A percentile compares a stretch with the other conserved stretches of the same genome.
Conservation (phyloP, 2,329 filamentous ascomycete species). For the Botryotinia convoluta region DNA sequence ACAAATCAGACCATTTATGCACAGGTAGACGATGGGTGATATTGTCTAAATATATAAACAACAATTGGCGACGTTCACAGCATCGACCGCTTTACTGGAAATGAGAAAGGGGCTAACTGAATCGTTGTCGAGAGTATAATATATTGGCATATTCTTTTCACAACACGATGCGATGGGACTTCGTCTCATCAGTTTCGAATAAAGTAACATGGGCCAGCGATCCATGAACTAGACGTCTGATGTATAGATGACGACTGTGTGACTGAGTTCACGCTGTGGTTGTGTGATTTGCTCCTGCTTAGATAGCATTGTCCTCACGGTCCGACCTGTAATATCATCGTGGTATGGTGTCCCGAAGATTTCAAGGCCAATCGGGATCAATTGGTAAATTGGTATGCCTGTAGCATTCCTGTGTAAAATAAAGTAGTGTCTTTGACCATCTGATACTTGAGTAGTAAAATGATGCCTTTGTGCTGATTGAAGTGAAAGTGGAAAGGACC, state of each 20-base stretch:
- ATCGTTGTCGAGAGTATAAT: neutral
- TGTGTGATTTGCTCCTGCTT: neutral
- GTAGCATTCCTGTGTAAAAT: neutral
- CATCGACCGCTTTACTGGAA: neutral
- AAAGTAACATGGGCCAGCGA: neutral
- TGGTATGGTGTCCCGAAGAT: neutral
- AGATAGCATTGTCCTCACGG: neutral
- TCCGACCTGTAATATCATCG: neutral
- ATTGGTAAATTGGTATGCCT: neutral
- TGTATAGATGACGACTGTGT: neutral
- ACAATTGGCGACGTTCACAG: neutral
- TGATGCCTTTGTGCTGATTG: neutral
- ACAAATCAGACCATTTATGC: slow-evolving; percentile 3
- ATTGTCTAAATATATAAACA: neutral
- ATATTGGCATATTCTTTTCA: neutral
- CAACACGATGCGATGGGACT: neutral
- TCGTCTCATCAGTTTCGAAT: neutral
- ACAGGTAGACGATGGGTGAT: neutral
- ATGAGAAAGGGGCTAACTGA: neutral
- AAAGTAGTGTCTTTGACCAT: too few relatives aligned
- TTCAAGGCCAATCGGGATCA: neutral
- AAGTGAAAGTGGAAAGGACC: neutral
- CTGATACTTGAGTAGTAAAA: neutral
- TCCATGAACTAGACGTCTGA: neutral
- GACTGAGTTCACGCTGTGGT: neutral